Base-by-base conservation (phyloP, 2,329 filamentous ascomycete genomes). In the Endoconidiophora laricicola region DNA sequence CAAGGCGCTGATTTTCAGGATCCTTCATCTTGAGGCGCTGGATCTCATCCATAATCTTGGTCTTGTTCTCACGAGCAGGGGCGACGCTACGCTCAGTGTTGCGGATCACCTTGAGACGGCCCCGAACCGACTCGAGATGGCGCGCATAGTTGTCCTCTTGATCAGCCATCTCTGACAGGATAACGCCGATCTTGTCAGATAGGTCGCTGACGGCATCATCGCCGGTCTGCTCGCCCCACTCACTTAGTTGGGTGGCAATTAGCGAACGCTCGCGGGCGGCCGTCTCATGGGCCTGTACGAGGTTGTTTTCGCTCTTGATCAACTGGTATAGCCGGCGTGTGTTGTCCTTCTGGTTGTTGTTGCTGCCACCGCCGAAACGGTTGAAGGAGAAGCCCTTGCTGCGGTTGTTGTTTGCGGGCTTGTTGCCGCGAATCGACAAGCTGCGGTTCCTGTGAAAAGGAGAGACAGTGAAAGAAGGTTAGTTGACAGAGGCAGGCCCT, bases 61-160 rank as follows among this genome's bases (percentile, higher is more conserved):
- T 70, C 67, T 91, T 91, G 59, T 83, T 76, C 58, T 94, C 88
- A 53, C 91, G 76, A 60, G 83, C 87, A 5, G 91, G 91, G 70
- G 95, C 88, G 14, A 98, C 90, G 57, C 85, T 93, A 67, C 83
- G 82, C 70, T 98, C 91, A 12, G 87, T 95, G 65, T 98, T 94
- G 57, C 91, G 78, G 58, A 98, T 93, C 57, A 85, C 76, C 74
- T 98, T 98, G 63, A 98, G 71, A 22, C 86, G 67, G 33, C 71
- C 74, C 45, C 91, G 77, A 57, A 83, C 86, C 55, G 94, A 87
- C 63, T 98, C 91, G 50, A 98, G 65, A 45, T 81, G 80, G 64
- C 90, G 82, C 3, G 88, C 86, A 64, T 88, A 96, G 43, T 73
- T 62, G 57, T 95, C 88, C 64, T 98, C 91, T 65, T 94, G 87